These are phyloP conservation scores for Mycosphaerelloides madeirae DNA, from an alignment of 2,329 filamentous ascomycete species.

Conservation along the genomic window DNA sequence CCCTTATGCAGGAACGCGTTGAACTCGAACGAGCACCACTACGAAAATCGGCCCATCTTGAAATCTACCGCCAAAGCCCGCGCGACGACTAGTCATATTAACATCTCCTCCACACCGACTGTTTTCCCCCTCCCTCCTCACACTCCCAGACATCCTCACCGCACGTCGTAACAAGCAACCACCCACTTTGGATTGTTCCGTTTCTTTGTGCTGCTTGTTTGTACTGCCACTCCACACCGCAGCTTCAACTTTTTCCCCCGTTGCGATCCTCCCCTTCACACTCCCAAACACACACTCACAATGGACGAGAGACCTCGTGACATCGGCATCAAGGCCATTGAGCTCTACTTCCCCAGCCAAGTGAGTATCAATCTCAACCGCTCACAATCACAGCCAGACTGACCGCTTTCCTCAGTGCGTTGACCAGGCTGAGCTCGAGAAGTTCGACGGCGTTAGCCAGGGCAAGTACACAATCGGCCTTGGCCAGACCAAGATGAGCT, in stretches of 20 bases:
- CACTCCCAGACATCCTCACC: not conserved
- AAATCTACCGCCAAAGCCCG: too few relatives aligned
- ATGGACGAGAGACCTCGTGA: conserved; percentile 47
- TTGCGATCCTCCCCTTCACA: not conserved
- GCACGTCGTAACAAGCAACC: not conserved
- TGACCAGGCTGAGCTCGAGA: conserved; percentile 51
- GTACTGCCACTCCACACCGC: not conserved
- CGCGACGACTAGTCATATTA: too few relatives aligned
- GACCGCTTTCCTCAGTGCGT: conserved; percentile 41
- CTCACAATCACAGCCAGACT: conserved; percentile 4
- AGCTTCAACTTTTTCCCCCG: not conserved
- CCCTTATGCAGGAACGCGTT: too few relatives aligned
- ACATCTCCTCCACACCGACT: not conserved
- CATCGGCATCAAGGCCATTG: conserved; percentile 52
- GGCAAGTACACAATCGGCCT: conserved; percentile 54
- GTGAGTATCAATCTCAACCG: conserved; percentile 30
- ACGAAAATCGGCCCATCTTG: too few relatives aligned
- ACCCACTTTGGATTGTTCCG: not conserved
- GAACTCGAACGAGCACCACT: too few relatives aligned
- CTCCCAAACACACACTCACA: conserved; percentile 7
- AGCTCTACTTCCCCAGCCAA: conserved; percentile 52
- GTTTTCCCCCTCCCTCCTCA: not conserved
- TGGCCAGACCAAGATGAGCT: conserved; percentile 53
- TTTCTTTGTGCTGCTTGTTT: not conserved
- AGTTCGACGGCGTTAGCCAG: conserved; percentile 50